phyloP scores from a whole-genome alignment of 495 filamentous ascomycete genomes.

The Xylaria nigripes region DNA sequence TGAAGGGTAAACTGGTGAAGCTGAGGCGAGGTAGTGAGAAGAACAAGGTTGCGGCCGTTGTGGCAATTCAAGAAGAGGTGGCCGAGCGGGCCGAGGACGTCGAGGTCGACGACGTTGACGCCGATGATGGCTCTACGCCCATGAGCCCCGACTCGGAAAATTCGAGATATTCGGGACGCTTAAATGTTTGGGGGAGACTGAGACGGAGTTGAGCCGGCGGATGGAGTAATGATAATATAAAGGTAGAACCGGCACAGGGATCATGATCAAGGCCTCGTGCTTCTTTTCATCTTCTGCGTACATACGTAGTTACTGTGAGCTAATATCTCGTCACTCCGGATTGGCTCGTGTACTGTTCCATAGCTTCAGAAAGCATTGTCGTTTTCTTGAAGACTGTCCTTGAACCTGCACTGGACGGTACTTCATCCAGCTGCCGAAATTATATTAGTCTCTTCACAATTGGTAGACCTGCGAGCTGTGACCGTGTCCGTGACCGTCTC shows the following conservation, averaged over 20 bases:
- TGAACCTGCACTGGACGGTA: too few species aligned
- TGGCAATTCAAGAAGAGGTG: constrained; percentile 1
- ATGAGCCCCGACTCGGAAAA: constrained; percentile 1
- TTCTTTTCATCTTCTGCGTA: background rate
- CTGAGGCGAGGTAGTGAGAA: constrained; percentile 8
- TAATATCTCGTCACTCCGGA: too few species aligned
- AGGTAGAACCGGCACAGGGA: background rate
- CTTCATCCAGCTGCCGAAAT: too few species aligned
- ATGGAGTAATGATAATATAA: background rate
- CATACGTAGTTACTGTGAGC: too few species aligned
- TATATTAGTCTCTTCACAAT: too few species aligned
- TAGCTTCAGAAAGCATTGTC: too few species aligned
- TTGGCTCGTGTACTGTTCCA: too few species aligned
- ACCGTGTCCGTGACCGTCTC: too few species aligned
- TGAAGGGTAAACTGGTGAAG: constrained; percentile 24
- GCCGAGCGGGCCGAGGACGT: background rate
- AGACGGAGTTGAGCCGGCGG: background rate
- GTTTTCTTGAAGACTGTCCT: too few species aligned
- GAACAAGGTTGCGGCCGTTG: background rate
- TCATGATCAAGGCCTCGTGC: background rate
- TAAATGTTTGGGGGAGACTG: constrained; percentile 4
- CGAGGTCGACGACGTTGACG: constrained; percentile 2
- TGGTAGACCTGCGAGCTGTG: too few species aligned
- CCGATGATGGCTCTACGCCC: constrained; percentile 9
- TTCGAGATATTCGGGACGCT: background rate